Percentiles rank a stretch among this genome's conserved stretches.
These are phyloP conservation scores for Daldinia grandis DNA, from an alignment of 495 filamentous ascomycete species.

Conservation along the genomic window DNA sequence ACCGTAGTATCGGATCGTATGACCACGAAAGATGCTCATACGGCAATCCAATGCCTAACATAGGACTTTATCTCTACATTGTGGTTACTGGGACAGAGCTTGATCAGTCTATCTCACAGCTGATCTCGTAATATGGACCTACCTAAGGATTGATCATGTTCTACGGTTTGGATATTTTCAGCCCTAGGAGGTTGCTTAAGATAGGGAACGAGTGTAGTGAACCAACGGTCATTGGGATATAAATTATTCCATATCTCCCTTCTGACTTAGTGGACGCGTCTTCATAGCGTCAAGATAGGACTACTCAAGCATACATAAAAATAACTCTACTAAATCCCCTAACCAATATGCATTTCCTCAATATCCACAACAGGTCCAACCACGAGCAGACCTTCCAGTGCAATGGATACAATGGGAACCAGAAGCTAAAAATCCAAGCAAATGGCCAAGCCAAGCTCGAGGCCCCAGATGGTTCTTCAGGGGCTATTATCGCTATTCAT, in stretches of 20 bases:
- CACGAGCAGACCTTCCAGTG: constrained; percentile 51
- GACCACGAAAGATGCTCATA: constrained; percentile 1
- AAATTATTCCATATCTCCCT: background rate
- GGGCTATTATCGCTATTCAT: constrained; percentile 53
- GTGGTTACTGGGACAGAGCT: background rate
- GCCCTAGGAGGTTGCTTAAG: background rate
- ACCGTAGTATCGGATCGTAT: constrained; percentile 6
- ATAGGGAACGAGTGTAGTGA: background rate
- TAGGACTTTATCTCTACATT: constrained; percentile 8
- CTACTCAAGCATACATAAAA: background rate
- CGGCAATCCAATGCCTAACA: background rate
- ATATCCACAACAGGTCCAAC: constrained; percentile 48
- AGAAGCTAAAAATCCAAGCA: constrained; percentile 45
- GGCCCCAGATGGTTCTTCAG: constrained; percentile 47
- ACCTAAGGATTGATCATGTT: background rate
- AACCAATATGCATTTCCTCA: constrained; percentile 41
- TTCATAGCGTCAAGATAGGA: background rate
- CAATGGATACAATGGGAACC: constrained; percentile 49
- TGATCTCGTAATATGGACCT: background rate
- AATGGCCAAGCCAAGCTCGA: constrained; percentile 35
- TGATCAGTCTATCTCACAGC: background rate
- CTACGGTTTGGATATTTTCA: background rate
- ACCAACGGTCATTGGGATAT: background rate
- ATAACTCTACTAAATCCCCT: no score
- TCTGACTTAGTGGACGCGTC: background rate